Evolutionary conservation across 176 grass and related monocot species (phyloP).

Genomic region (Carex kokanica): DNA sequence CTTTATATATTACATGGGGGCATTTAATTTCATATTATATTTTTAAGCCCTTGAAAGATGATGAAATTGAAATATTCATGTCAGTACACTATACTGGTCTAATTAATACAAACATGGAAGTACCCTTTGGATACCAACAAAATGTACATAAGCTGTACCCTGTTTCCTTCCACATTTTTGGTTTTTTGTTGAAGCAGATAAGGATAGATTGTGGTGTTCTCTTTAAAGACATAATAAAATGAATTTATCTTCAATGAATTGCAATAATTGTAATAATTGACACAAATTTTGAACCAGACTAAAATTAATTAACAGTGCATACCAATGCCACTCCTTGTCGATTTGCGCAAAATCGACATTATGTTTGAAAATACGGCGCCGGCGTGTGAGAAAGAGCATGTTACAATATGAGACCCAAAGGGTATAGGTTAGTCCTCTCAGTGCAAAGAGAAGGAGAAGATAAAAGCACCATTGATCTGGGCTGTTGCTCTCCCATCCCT

Average conservation of each 20-base stretch:
- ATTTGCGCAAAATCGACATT: conserved; percentile 68
- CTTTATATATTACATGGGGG: background rate
- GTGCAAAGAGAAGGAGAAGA: conserved; percentile 52
- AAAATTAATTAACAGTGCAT: background rate
- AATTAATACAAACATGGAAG: background rate
- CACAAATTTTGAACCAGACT: background rate
- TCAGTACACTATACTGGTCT: background rate
- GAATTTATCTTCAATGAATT: background rate
- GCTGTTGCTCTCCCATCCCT: conserved; percentile 53
- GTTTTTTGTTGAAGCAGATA: background rate
- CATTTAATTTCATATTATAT: conserved; percentile 12
- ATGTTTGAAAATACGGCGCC: conserved; percentile 49
- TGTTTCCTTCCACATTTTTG: background rate
- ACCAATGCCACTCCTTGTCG: conserved; percentile 97
- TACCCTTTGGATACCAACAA: background rate
- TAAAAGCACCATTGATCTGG: conserved; percentile 60
- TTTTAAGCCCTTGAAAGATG: background rate
- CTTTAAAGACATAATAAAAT: background rate
- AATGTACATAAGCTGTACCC: background rate
- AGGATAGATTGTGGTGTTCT: background rate
- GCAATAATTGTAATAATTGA: background rate
- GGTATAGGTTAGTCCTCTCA: conserved; percentile 40
- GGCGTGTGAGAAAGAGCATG: conserved; percentile 72
- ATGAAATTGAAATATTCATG: background rate
- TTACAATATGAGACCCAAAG: conserved; percentile 65